Evolutionary conservation across 2,329 filamentous ascomycete species (phyloP).

Genomic region (Aspergillus persii): DNA sequence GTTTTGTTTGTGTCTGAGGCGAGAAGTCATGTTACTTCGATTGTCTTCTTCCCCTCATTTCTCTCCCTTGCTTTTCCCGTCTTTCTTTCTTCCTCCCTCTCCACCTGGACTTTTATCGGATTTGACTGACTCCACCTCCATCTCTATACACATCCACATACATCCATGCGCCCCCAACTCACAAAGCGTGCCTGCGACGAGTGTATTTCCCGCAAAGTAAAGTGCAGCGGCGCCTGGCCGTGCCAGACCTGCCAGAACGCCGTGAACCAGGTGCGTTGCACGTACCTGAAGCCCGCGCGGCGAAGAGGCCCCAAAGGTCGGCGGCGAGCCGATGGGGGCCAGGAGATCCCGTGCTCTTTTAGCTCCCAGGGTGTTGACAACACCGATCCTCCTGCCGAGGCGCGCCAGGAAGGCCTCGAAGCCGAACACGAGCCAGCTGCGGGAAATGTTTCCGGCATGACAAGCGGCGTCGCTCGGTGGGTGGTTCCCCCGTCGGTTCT

Average conservation of each 20-base stretch:
- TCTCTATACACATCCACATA: too few relatives aligned
- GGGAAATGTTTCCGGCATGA: not conserved
- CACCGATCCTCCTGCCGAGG: not conserved
- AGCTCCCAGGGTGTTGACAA: too few relatives aligned
- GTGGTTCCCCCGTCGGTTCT: conserved; percentile 15
- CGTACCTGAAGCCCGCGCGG: conserved; percentile 26
- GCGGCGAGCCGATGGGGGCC: conserved; percentile 5
- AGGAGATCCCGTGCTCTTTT: not conserved
- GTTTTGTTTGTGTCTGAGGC: too few relatives aligned
- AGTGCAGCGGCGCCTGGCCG: conserved; percentile 28
- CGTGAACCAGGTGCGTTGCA: conserved; percentile 21
- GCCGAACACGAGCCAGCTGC: not conserved
- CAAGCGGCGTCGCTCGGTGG: not conserved
- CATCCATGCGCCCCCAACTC: conserved; percentile 13
- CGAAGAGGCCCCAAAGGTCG: conserved; percentile 29
- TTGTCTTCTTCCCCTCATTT: not conserved
- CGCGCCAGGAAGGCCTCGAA: not conserved
- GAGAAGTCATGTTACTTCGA: too few relatives aligned
- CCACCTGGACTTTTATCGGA: not conserved
- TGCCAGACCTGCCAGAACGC: conserved; percentile 27
- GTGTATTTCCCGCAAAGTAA: conserved; percentile 32
- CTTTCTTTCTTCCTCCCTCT: not conserved
- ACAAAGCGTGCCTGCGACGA: conserved; percentile 31
- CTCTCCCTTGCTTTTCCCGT: not conserved
- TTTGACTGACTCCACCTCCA: too few relatives aligned